Evolutionary conservation across 495 filamentous ascomycete genomes (phyloP), one percentile per base, ranked within the genome.

Genomic region (Acidiella bohemica): DNA sequence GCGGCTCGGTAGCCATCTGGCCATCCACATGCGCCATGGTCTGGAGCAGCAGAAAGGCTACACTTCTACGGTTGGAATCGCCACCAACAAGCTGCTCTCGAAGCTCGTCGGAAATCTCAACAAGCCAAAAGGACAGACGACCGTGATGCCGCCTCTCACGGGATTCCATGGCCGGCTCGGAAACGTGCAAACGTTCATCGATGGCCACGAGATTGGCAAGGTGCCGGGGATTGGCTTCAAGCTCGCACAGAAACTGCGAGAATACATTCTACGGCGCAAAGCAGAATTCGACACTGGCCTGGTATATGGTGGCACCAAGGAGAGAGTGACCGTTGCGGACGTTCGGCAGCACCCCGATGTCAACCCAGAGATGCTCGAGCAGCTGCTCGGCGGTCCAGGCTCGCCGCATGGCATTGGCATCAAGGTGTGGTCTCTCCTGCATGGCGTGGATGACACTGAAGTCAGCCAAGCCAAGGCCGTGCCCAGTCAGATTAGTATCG

Each of bases 401-500:
- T 61, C 72, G 0, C 72, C 78, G 21, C 72, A 72, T 41, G 81
- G 76, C 12, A 71, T 88, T 29, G 81, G 80, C 0, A 47, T 51
- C 27, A 78, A 74, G 44, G 51, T 73, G 0, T 81, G 73, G 75
- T 56, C 54, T 25, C 60, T 80, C 1, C 57, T 82, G 6, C 68
- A 81, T 52, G 79, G 75, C 27, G 58, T 72, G 12, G 79, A 82
- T 53, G 53, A 67, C 39, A 63, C 70, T 6, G 75, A 80, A 29
- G 84, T 96, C 13, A 67, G 71, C 14, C 68, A 76, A 45, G 80
- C 77, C 1, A 71, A 74, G 48, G 74, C 73, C 27, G 58, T 93
- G 11, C 88, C 88, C 0, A 75, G 74, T 10, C 86, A 93, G 57
- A 93, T 96, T 56, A 87, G 82, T 58, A 92, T 96, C 44, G 88